Base-by-base conservation (phyloP, 192 early-diverging fungal genomes). In the Gorgonomyces haynaldii region DNA sequence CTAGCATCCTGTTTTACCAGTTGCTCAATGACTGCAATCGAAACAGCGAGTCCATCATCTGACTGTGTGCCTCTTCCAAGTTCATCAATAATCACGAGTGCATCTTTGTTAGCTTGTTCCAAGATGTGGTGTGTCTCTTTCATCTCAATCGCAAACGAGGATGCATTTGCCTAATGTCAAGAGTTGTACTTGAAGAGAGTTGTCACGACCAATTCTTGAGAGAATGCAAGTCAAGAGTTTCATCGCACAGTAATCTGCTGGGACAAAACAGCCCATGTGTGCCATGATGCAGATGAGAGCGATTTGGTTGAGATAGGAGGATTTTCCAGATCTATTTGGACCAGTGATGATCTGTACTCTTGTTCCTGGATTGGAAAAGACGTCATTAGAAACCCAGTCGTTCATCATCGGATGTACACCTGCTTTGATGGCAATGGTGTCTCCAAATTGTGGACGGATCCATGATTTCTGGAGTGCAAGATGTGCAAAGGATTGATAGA, bases 91-190 rank as follows among this genome's bases (percentile, higher is more conserved):
- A 92, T 59, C 0, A 96, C 75, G 40, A 96, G 57, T 30, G 78
- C 80, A 34, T 72, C 55, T 22, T 70, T 60, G 22, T 78, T 80
- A 17, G 75, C 74, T 52, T 83, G 76, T 37, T 83, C 65, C 45
- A 96, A 57, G 50, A 96, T 89, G 39, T 75, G 82, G 5, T 86
- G 70, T 0, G 82, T 79, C 51, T 93, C 92, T 38, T 67, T 66
- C 88, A 93, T 92, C 44, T 96, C 92, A 5, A 72, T 56, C 70
- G 87, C 74, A 58, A 94, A 96, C 0, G 86, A 74, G 2, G 86
- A 89, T 23, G 78, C 70, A 22, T 69, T 70, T 2, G 60, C n/a
- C n/a, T n/a, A n/a, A n/a, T n/a, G n/a, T n/a, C n/a, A n/a, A n/a
- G n/a, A n/a, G n/a, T n/a, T n/a, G n/a, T n/a, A n/a, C 60, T 26